Base-by-base conservation (phyloP, 164 flowering plant species). In the Piper longum region DNA sequence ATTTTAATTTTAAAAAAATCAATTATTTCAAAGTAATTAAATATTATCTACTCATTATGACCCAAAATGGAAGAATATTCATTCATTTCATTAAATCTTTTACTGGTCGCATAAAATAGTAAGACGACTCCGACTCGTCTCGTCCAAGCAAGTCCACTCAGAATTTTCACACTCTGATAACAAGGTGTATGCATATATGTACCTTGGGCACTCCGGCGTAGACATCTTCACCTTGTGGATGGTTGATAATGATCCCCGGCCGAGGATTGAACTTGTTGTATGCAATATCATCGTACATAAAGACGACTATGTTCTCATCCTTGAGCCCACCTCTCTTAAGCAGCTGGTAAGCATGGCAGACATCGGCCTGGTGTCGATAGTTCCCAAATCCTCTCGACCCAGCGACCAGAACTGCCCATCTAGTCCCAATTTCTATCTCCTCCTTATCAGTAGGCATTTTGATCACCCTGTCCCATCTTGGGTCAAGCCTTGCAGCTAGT, bases 181-280 rank as follows among this genome's bases (percentile, higher is more conserved):
- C n/a, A n/a, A n/a, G n/a, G n/a, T n/a, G n/a, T n/a, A 4, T 9
- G n/a, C 42, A 43, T 3, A 12, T 14, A 56, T 45, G 7, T 71
- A 91, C 98, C 98, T 89, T 92, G 3, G 95, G 98, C 1, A 92
- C 98, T 2, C 95, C 96, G 14, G 81, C 84, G 60, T 92, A 92
- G 1, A 92, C 86, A 78, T 92, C 85, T 19, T 68, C 65, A 7
- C 96, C 98, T 62, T 82, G 63, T 0, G 98, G 96, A 71, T 79
- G 83, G 65, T 91, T 91, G 72, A 89, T 91, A 63, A 91, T 78
- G 54, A 83, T 75, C 0, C 98, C 96, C 19, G 78, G 85, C 69
- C 87, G 82, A 0, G 98, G 98, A 74, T 92, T 92, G 14, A 75
- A 41, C 2, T 71, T 78, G 64, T 77, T 71, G 2, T 5, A 51